A percentile compares a stretch with the other conserved stretches of the same genome.
These are phyloP conservation scores for Lactarius pseudohatsudake DNA, from an alignment of 768 basidiomycete species.

Conservation along the genomic window DNA sequence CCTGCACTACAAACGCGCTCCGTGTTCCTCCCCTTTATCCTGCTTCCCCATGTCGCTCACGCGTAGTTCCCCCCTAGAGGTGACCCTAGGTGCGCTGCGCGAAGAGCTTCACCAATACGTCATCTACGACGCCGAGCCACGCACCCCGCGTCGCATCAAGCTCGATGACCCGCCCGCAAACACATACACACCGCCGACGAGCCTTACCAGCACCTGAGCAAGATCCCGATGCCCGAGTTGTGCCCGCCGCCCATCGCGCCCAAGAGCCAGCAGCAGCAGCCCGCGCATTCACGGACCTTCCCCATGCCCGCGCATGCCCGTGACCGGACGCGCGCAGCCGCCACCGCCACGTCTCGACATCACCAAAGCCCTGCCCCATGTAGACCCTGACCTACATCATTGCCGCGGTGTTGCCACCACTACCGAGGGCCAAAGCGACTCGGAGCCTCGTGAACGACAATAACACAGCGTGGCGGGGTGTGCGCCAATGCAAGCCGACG, in stretches of 20 bases:
- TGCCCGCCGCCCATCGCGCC: slow-evolving; percentile 47
- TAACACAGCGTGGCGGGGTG: no score
- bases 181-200: slow-evolving; percentile 63
- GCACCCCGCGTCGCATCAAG: slow-evolving; percentile 61
- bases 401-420: no score
- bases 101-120: slow-evolving; percentile 66
- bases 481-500: no score
- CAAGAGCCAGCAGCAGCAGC: slow-evolving; percentile 60
- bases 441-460: no score
- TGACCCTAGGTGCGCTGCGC: not conserved
- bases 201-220: slow-evolving; percentile 72
- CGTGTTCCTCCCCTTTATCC: no score
- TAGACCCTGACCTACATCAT: no score
- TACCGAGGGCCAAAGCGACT: no score
- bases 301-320: not conserved
- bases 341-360: not conserved
- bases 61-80: not conserved
- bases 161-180: slow-evolving; percentile 48
- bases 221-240: slow-evolving; percentile 85
- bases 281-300: slow-evolving; percentile 36
- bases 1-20: slow-evolving; percentile 72
- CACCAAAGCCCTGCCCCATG: no score
- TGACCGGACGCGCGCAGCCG: not conserved
- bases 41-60: not conserved
- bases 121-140: slow-evolving; percentile 54